Evolutionary conservation across 2,329 filamentous ascomycete species (phyloP), one percentile per base, ranked within the genome.

Genomic region (Fusarium nodosum): DNA sequence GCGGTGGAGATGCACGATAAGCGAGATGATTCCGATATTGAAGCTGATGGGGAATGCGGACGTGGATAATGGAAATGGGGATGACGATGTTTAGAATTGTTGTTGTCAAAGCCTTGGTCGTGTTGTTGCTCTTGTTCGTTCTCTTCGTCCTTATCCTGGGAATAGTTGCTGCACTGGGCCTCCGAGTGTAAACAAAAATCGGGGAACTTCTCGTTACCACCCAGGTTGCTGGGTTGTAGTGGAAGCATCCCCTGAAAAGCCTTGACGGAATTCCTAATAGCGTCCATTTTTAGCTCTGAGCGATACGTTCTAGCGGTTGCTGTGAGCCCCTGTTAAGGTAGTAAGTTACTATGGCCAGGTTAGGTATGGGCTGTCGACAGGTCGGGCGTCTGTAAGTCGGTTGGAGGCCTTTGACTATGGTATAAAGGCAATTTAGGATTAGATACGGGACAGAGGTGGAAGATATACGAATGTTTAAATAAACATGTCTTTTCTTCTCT

Each of bases 111-210:
- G 41, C 34, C 33, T 48, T 68, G 65, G 42, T 64, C 52, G 38
- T 58, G 56, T 53, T 30, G 30, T 39, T 57, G 33, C 38, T 64
- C 44, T 34, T 57, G 51, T 51, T 42, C 51, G 38, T 64, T 60
- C 38, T 52, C 63, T 42, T 54, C 36, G 44, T 54, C 56, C 56
- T 52, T 60, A 48, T 55, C 45, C 48, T 56, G 53, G 33, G 63
- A 57, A 53, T 65, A 55, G 66, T 64, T 31, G 45, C 61, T 53
- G 41, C 47, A 56, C 57, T 62, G 67, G 62, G 48, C 57, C 15
- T 42, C 34, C 13, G 48, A 38, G 54, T 78, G 79, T 83, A 83
- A 83, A 83, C 81, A 83, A 79, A 80, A 79, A 75, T 78, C 77
- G 72, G 79, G 78, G 77, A 80, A 80, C 73, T 76, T 75, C 72